phyloP scores from a whole-genome alignment of 2,329 filamentous ascomycete genomes.

The Ambrosiella beaveri region DNA sequence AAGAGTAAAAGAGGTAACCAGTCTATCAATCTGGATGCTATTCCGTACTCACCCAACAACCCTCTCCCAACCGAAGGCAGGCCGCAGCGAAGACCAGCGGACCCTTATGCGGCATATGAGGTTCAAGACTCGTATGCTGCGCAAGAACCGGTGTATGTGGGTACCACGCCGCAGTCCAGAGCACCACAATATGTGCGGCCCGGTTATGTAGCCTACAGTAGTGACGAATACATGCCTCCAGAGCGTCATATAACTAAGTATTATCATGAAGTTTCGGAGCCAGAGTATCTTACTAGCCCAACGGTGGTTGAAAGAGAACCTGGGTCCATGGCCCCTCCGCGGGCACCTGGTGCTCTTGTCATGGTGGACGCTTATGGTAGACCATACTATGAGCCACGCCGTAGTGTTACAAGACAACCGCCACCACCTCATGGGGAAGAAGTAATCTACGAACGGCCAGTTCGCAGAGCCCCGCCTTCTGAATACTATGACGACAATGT shows the following conservation, averaged over 20 bases:
- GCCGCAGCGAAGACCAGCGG: background rate
- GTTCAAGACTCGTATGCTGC: conserved; percentile 11
- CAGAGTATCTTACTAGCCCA: background rate
- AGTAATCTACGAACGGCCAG: conserved; percentile 43
- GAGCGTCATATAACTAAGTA: conserved; percentile 2
- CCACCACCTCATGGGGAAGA: conserved; percentile 21
- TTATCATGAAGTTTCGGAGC: conserved; percentile 1
- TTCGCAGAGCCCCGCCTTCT: conserved; percentile 27
- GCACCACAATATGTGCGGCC: conserved; percentile 8
- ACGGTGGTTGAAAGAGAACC: conserved; percentile 4
- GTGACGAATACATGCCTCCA: background rate
- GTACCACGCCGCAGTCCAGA: background rate
- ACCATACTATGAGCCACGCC: conserved; percentile 46
- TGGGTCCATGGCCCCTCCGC: conserved; percentile 33
- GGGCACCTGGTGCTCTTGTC: conserved; percentile 45
- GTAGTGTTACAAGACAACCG: background rate
- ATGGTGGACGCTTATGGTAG: conserved; percentile 71
- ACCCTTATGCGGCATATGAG: conserved; percentile 3
- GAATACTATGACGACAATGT: conserved; percentile 32
- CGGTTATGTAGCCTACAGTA: conserved; percentile 4
- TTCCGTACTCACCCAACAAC: conserved; percentile 15
- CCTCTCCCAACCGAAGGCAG: conserved; percentile 1
- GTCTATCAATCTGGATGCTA: background rate
- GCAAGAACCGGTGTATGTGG: conserved; percentile 4
- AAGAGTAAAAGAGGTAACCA: conserved; percentile 19